Evolutionary conservation across 441 rosid species (phyloP), one percentile per base, ranked within the genome.

Genomic region (Erodium texanum): DNA sequence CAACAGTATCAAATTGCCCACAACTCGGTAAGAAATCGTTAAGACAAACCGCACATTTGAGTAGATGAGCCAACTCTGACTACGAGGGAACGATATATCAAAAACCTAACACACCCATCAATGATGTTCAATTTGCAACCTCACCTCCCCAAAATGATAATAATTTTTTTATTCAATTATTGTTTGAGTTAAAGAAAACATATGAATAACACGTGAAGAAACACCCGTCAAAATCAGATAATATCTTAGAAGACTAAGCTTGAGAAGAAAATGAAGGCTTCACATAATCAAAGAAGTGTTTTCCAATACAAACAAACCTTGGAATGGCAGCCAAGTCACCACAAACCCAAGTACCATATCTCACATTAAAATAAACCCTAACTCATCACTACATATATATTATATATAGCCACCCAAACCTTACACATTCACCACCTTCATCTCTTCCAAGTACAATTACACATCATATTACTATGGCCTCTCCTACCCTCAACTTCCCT

Each of bases 231-330:
- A 5, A 38, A 38, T 38, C 45, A 7, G 11, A 7, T 38, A 6
- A 38, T 38, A 38, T 38, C 45, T 38, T 38, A 7, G 11, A 36
- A 38, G 45, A 38, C 6, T 38, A 7, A 38, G 11, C 9, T 38
- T 10, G 45, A 38, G 45, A 38, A 38, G 11, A 38, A 7, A 38
- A 0, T 8, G 2, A 38, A 38, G 11, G 45, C 45, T 38, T 38
- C 45, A 38, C 45, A 38, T 6, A 38, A 3, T 1, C 1, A 0
- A 38, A 38, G 82, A 75, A 82, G 88, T 89, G 85, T 79, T 82
- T 83, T 85, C 77, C 76, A 87, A 82, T 85, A 78, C 92, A 87
- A 82, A 74, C 86, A 87, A 83, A 54, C 61, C 90, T 84, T 88
- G 68, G 87, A 68, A 76, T 81, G 80, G 24, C 82, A 75, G 82